Conservation (phyloP, 1,139 yeast genomes). For the Arxiozyma telluris region DNA sequence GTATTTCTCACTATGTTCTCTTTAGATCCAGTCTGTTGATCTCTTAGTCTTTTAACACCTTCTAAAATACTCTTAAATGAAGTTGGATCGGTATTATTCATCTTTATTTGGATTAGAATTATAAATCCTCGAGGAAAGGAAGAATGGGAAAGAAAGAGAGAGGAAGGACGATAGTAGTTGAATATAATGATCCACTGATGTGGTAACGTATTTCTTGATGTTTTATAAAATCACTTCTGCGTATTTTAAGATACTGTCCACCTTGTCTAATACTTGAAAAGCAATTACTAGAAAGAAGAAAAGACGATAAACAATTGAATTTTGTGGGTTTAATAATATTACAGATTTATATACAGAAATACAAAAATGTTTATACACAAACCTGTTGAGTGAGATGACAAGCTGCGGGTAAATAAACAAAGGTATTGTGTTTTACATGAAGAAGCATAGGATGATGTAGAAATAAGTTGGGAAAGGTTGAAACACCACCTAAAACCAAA, state of each 20-base stretch:
- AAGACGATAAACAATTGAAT: too few species aligned
- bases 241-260: not conserved
- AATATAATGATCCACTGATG: not conserved
- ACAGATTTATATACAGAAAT: too few species aligned
- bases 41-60: conserved; percentile 45
- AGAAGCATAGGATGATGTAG: too few species aligned
- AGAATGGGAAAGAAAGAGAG: not conserved
- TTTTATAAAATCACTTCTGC: too few species aligned
- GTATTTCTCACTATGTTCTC: not conserved
- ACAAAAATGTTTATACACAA: too few species aligned
- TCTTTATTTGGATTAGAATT: conserved; percentile 3
- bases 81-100: conserved; percentile 39
- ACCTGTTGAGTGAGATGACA: not conserved
- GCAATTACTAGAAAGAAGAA: not conserved
- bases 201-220: not conserved
- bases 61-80: conserved; percentile 59
- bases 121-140: not conserved
- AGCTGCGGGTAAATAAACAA: not conserved
- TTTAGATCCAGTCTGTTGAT: conserved; percentile 14
- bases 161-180: too few species aligned
- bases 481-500: too few species aligned
- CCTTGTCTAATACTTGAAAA: not conserved
- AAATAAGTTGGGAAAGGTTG: too few species aligned
- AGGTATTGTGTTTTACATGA: too few species aligned
- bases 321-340: too few species aligned